These are phyloP conservation scores for Tilletia indica DNA, from an alignment of 1,284 basidiomycete genomes.

Conservation along the genomic window DNA sequence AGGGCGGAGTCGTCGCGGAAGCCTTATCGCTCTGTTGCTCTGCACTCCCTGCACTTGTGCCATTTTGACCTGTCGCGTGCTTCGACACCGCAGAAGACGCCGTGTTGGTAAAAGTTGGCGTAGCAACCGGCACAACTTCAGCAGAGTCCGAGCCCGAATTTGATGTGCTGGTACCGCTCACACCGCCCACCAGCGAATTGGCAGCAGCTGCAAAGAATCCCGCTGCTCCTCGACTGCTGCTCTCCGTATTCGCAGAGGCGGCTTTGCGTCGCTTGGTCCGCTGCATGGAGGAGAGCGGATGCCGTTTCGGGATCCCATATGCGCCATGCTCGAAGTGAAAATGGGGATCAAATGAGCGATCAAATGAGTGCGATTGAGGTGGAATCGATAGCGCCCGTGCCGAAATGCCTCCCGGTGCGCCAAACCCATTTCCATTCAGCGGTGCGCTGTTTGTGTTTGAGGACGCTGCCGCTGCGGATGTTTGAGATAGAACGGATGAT, in stretches of 20 bases:
- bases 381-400: constrained; percentile 7
- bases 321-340: constrained; percentile 55
- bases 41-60: no score
- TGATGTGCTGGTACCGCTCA: background rate
- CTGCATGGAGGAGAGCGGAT: constrained; percentile 38
- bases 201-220: constrained; percentile 51
- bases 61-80: no score
- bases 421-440: constrained; percentile 5
- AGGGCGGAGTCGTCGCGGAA: no score
- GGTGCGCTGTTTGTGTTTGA: constrained; percentile 5
- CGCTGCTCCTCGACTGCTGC: constrained; percentile 34
- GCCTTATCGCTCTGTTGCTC: no score
- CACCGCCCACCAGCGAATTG: constrained; percentile 32
- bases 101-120: background rate
- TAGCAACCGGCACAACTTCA: background rate
- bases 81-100: no score
- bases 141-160: constrained; percentile 27
- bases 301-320: constrained; percentile 58
- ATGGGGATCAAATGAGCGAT: background rate
- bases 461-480: background rate
- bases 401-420: constrained; percentile 11
- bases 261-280: constrained; percentile 38
- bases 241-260: constrained; percentile 26
- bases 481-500: background rate
- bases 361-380: background rate